Evolutionary conservation across 306 rosid genomes (phyloP).

Genomic region (Acacia crassicarpa): DNA sequence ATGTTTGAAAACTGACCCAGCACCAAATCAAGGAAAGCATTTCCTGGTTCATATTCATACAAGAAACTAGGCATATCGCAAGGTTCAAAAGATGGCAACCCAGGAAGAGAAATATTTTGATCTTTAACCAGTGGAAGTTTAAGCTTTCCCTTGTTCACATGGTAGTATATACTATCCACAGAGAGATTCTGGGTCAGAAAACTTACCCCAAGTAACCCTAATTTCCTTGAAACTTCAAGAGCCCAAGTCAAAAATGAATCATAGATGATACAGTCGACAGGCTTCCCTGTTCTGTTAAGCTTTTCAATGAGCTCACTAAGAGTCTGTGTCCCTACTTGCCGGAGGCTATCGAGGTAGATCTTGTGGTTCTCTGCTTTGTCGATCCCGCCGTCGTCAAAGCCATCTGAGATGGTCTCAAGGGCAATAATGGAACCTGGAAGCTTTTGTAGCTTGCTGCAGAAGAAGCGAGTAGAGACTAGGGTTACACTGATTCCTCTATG

Average conservation of each 20-base stretch:
- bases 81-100: not conserved
- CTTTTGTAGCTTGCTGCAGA: not conserved
- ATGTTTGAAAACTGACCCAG: conserved; percentile 1
- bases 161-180: not conserved
- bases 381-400: not conserved
- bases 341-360: not conserved
- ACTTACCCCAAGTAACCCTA: not conserved
- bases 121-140: not conserved
- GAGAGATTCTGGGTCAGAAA: not conserved
- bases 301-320: not conserved
- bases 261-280: not conserved
- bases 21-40: not conserved
- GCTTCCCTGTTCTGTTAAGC: not conserved
- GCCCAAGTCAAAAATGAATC: not conserved
- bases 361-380: not conserved
- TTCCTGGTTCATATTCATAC: not conserved
- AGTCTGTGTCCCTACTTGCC: not conserved
- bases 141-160: not conserved
- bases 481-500: conserved; percentile 28
- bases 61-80: not conserved
- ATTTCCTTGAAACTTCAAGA: not conserved
- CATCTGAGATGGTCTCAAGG: not conserved
- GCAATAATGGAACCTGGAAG: not conserved
- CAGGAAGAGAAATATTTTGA: not conserved
- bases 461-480: conserved; percentile 22